Evolutionary conservation across 139 green algal species (phyloP), one percentile per base, ranked within the genome.

Genomic region (Bryopsis sp.): DNA sequence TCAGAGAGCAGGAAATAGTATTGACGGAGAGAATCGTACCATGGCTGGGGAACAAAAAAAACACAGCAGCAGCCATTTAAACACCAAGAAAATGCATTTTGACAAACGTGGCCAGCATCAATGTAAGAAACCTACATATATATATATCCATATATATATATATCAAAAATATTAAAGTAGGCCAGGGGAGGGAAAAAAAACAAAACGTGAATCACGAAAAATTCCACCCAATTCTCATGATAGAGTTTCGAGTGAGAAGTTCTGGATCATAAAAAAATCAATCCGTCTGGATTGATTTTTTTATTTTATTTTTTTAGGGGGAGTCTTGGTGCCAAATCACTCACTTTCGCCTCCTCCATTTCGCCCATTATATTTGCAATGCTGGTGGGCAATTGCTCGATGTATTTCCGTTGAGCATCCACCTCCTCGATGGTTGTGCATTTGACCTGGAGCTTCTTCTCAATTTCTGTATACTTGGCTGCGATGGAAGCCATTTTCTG

Each of bases 401-500:
- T 89, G 75, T 75, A 87, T 69, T 81, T 83, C n/a, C 85, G 77
- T 74, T 84, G 76, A 58, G 74, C 66, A 59, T 88, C 82, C 36
- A 95, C 86, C 8, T 91, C 85, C 74, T 95, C 88, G 37, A 88
- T 77, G 58, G 60, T 83, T 39, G 28, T 69, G 1, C 80, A 71
- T 73, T 85, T 86, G 37, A 79, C 73, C 68, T 78, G 76, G 0
- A 88, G 70, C 48, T 70, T 39, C 36, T 73, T 74, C 65, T 92
- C 79, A 48, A 93, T 79, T 54, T 90, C 82, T 2, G 68, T 58
- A 38, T 85, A 90, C 68, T 86, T 86, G 47, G 70, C 32, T 22
- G 63, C 70, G 15, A 83, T 61, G 24, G 83, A 69, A 2, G 48
- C 58, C 74, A 89, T 79, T 65, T 80, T 79, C 37, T 72, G 64